These are phyloP conservation scores for Fomes fomentarius DNA, from an alignment of 1,284 basidiomycete species.

Conservation along the genomic window DNA sequence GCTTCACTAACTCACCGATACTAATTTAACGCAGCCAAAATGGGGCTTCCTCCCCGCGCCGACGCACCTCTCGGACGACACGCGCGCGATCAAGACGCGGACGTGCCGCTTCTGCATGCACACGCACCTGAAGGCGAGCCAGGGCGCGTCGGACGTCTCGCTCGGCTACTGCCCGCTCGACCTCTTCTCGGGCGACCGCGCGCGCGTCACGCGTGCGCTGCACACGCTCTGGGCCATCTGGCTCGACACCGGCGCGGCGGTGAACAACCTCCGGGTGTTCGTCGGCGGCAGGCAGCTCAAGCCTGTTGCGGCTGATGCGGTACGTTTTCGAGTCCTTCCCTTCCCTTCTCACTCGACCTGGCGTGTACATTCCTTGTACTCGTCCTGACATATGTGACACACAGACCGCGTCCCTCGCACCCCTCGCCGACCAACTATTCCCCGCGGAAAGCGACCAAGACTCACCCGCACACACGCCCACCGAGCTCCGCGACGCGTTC, in stretches of 20 bases:
- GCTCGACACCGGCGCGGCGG: constrained; percentile 58
- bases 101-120: constrained; percentile 92
- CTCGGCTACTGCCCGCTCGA: constrained; percentile 84
- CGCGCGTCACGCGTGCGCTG: constrained; percentile 67
- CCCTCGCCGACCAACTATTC: constrained; percentile 19
- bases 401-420: constrained; percentile 14
- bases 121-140: constrained; percentile 52
- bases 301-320: constrained; percentile 52
- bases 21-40: constrained; percentile 82
- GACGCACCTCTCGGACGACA: constrained; percentile 58
- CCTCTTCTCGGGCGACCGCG: constrained; percentile 72
- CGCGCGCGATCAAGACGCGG: constrained; percentile 60
- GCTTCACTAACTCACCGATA: too few relatives aligned
- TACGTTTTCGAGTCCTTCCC: constrained; percentile 38
- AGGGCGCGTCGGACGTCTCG: constrained; percentile 44
- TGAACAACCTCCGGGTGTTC: constrained; percentile 86
- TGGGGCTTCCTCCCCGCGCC: constrained; percentile 87
- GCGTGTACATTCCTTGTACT: too few relatives aligned
- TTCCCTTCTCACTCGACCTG: constrained; percentile 8
- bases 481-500: constrained; percentile 39
- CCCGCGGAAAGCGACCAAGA: not conserved
- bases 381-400: not conserved
- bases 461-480: not conserved
- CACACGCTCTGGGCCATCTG: constrained; percentile 74
- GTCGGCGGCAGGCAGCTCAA: constrained; percentile 60